Evolutionary conservation across 331 rosid species (phyloP).

Genomic region (Arachis monticola): DNA sequence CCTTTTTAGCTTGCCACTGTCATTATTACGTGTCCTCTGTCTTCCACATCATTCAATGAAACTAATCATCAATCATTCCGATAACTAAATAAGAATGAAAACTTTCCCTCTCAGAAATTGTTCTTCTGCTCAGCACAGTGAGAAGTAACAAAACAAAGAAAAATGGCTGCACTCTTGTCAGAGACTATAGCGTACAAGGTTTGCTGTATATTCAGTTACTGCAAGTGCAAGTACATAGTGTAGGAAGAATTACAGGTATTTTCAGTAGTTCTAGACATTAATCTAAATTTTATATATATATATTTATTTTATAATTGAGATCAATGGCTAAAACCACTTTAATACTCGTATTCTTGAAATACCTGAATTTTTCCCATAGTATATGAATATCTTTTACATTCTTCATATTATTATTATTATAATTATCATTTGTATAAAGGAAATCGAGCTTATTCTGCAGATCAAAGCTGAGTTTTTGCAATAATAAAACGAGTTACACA

Average conservation of each 20-base stretch:
- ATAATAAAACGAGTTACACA: neutral
- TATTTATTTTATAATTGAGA: no score
- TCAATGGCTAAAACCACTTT: no score
- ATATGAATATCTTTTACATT: slow-evolving; percentile 8
- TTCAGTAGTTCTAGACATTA: no score
- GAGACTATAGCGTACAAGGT: slow-evolving; percentile 36
- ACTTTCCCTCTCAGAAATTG: slow-evolving; percentile 36
- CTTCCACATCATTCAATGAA: slow-evolving; percentile 50
- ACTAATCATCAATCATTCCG: slow-evolving; percentile 19
- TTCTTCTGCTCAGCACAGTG: slow-evolving; percentile 41
- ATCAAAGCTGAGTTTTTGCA: slow-evolving; percentile 6
- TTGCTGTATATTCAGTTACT: slow-evolving; percentile 35
- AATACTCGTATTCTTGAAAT: no score
- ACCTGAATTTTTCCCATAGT: neutral
- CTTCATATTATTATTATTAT: slow-evolving; percentile 31
- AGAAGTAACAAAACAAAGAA: neutral
- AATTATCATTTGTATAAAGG: slow-evolving; percentile 14
- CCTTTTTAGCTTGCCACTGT: slow-evolving; percentile 51
- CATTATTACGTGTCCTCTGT: slow-evolving; percentile 61
- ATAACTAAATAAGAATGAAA: slow-evolving; percentile 24
- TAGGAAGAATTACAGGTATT: no score
- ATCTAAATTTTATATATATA: no score
- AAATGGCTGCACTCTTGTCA: slow-evolving; percentile 32
- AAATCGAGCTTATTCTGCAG: slow-evolving; percentile 22
- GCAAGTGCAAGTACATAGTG: slow-evolving; percentile 27